Percentiles rank a stretch among this genome's conserved stretches.
Evolutionary conservation across 495 filamentous ascomycete genomes (phyloP).

Genomic region (Parathielavia hyrcaniae): DNA sequence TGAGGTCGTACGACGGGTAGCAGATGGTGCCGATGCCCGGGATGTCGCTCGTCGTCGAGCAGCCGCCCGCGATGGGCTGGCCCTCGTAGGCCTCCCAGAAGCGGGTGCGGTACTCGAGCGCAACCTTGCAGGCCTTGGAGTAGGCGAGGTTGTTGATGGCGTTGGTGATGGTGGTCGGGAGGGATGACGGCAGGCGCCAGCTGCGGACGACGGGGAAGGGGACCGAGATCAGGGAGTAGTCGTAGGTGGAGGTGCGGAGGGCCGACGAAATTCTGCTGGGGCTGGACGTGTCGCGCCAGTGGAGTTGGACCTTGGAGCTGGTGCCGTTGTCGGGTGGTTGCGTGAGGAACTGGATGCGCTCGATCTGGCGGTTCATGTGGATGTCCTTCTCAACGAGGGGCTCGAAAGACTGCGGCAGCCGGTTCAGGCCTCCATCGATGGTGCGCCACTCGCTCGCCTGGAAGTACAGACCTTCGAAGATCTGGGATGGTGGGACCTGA

Average conservation of each 20-base stretch:
- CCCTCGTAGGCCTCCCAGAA: slow-evolving; percentile 60
- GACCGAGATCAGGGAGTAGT: slow-evolving; percentile 58
- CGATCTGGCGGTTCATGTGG: slow-evolving; percentile 49
- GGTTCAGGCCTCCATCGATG: slow-evolving; percentile 56
- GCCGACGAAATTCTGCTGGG: not conserved
- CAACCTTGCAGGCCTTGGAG: slow-evolving; percentile 55
- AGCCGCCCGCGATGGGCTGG: slow-evolving; percentile 58
- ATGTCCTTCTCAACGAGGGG: slow-evolving; percentile 52
- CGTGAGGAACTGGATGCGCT: slow-evolving; percentile 40
- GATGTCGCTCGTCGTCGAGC: slow-evolving; percentile 50
- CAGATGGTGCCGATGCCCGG: slow-evolving; percentile 54
- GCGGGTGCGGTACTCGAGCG: slow-evolving; percentile 55
- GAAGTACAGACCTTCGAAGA: slow-evolving; percentile 55
- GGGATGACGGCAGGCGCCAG: slow-evolving; percentile 44
- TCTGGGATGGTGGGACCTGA: not conserved
- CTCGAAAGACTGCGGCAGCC: slow-evolving; percentile 55
- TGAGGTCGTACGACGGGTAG: slow-evolving; percentile 60
- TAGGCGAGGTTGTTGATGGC: slow-evolving; percentile 59
- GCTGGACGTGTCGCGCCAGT: slow-evolving; percentile 4
- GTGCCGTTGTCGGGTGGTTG: slow-evolving; percentile 32
- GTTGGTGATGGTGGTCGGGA: slow-evolving; percentile 43
- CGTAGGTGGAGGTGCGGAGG: slow-evolving; percentile 40
- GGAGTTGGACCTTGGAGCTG: slow-evolving; percentile 26
- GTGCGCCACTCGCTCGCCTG: slow-evolving; percentile 53
- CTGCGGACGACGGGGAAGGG: slow-evolving; percentile 55